Evolutionary conservation across 768 basidiomycete genomes (phyloP).

Genomic region (Leccinum arenicola): DNA sequence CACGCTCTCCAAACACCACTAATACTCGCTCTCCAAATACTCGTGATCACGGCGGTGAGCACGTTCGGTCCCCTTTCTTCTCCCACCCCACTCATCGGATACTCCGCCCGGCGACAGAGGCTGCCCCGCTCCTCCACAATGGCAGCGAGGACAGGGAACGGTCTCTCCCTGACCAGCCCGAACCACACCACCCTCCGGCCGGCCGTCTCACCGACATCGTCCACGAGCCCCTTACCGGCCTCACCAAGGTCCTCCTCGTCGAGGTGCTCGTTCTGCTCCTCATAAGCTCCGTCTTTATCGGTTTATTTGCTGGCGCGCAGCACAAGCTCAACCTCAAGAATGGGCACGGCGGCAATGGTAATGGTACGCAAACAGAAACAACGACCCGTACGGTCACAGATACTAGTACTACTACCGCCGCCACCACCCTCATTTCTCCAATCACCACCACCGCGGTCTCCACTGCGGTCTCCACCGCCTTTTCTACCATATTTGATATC

Average conservation of each 20-base stretch:
- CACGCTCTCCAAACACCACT: constrained; percentile 41
- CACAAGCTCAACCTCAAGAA: constrained; percentile 63
- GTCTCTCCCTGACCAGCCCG: constrained; percentile 33
- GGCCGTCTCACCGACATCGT: constrained; percentile 49
- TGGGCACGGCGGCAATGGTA: constrained; percentile 31
- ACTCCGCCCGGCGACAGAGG: constrained; percentile 41
- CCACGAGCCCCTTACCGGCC: constrained; percentile 76
- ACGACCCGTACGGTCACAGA: constrained; percentile 32
- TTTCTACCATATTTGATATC: constrained; percentile 33
- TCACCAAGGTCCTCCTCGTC: constrained; percentile 79
- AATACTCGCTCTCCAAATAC: constrained; percentile 41
- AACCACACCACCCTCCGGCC: constrained; percentile 30
- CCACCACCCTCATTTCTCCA: constrained; percentile 28
- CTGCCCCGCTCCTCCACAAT: constrained; percentile 60
- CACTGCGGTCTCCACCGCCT: constrained; percentile 28
- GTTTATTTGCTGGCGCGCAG: constrained; percentile 87
- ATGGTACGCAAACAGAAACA: constrained; percentile 35
- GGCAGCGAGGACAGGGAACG: constrained; percentile 42
- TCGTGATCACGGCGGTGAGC: constrained; percentile 60
- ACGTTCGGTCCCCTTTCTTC: not conserved
- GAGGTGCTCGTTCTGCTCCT: constrained; percentile 76
- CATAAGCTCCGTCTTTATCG: constrained; percentile 84
- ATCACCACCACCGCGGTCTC: constrained; percentile 36
- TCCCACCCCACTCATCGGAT: constrained; percentile 2
- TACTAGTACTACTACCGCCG: constrained; percentile 31